Conservation (phyloP, 305 asterid genomes). For the Fraxinus dipetala region DNA sequence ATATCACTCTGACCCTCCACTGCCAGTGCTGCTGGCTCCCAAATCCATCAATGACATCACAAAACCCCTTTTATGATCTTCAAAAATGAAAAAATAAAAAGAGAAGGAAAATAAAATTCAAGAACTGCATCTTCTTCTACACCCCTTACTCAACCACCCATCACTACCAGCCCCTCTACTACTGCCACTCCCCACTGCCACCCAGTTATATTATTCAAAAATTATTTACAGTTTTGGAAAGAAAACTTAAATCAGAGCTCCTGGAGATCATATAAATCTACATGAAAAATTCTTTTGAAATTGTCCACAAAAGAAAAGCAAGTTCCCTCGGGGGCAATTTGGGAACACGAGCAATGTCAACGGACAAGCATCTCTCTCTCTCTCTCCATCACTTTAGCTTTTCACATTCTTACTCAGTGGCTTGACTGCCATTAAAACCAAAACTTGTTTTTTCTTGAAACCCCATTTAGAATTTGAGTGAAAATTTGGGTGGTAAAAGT, state of each 20-base stretch:
- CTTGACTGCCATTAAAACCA: too few species aligned
- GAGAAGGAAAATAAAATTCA: background rate
- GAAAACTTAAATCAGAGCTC: too few species aligned
- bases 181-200: background rate
- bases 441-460: background rate
- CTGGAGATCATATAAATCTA: too few species aligned
- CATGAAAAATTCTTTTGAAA: background rate
- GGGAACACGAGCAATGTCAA: background rate
- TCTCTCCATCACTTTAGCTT: background rate
- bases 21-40: background rate
- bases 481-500: background rate
- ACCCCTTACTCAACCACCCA: background rate
- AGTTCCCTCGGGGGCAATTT: background rate
- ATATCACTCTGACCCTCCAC: background rate
- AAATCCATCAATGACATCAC: background rate
- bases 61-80: background rate
- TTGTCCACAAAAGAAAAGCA: background rate
- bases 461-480: background rate
- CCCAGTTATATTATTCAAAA: background rate
- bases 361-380: background rate
- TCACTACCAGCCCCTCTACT: background rate
- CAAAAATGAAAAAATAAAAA: too few species aligned
- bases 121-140: too few species aligned
- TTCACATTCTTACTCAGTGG: too few species aligned
- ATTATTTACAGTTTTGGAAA: too few species aligned